Base-by-base conservation (phyloP, 2,329 filamentous ascomycete species). In the Aspergillus sp. region DNA sequence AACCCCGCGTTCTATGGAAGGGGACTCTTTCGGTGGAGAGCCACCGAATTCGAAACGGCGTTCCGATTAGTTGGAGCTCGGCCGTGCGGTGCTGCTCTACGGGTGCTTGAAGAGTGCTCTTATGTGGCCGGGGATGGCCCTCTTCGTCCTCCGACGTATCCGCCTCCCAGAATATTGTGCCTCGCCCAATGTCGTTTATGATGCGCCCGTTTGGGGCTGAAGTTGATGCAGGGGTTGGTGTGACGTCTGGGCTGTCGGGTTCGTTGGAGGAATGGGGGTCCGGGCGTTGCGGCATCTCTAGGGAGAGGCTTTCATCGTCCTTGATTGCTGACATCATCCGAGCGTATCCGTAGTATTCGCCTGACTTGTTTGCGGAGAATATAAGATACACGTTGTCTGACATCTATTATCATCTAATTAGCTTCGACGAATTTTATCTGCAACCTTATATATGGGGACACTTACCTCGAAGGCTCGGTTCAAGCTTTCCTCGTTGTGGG, bases 351-450 rank as follows among this genome's bases (percentile, higher is more conserved):
- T 95, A 97, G 70, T 97, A 98, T 74, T 97, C 93, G 12, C 93
- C 93, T 0, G 93, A 97, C 70, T 97, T 97, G 75, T 98, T 98
- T 12, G 93, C 93, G 1, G 93, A 98, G 73, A 98, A 98, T 14
- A 98, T 86, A 31, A 98, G 81, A 69, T 93, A 97, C 1, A 98
- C 93, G 67, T 89, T 90, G 53, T 96, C 90, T 14, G 87, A 85
- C 9, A 81, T 79, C 92, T 96, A 37, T 31, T 9, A 11, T 43
- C 7, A 45, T 58, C 17, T n/a, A 11, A 21, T 48, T 48, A 48
- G 23, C 27, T 21, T 35, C 35, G 35, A 37, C 27, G n/a, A 9
- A 35, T 15, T n/a, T 19, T 48, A n/a, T 21, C 23, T 12, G 17
- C 19, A n/a, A 17, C 2, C n/a, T 14, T 35, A 9, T 35, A 8